Conservation (phyloP, 352 stramenopile genomes). For the Lagenidium sp. region DNA sequence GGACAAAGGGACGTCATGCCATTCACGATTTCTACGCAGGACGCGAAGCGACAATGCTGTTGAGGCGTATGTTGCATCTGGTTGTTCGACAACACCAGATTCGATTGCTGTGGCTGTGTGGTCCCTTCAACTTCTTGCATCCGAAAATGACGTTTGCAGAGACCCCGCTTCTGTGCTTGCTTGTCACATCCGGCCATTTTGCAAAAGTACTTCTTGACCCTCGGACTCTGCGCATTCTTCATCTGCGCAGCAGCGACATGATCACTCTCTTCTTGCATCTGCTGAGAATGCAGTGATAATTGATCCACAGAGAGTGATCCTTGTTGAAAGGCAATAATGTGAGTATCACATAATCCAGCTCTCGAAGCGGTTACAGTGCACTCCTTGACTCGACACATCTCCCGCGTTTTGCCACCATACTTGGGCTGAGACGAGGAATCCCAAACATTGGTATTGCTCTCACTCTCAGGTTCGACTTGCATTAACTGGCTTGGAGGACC, state of each 20-base stretch:
- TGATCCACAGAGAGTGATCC: conserved; percentile 50
- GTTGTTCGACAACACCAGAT: too few relatives aligned
- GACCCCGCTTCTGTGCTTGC: conserved; percentile 45
- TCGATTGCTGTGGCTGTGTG: conserved; percentile 3
- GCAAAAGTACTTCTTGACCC: conserved; percentile 62
- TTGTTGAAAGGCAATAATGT: conserved; percentile 38
- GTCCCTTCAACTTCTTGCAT: conserved; percentile 17
- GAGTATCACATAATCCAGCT: conserved; percentile 31
- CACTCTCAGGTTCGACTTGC: conserved; percentile 12
- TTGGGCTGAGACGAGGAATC: conserved; percentile 9
- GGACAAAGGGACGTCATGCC: conserved; percentile 25
- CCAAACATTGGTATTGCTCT: conserved; percentile 20
- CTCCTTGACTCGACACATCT: conserved; percentile 30
- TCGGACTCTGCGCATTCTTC: conserved; percentile 8
- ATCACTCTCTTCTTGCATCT: conserved; percentile 14
- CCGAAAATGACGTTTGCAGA: conserved; percentile 61
- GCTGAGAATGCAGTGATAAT: conserved; percentile 34
- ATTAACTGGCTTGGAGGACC: conserved; percentile 1
- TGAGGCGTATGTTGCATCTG: conserved; percentile 2
- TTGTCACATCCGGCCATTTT: conserved; percentile 49
- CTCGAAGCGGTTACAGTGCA: conserved; percentile 17
- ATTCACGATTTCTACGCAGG: conserved; percentile 23
- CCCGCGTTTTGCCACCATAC: conserved; percentile 1
- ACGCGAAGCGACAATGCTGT: conserved; percentile 29
- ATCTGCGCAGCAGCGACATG: conserved; percentile 9